Percentiles rank a stretch among this genome's conserved stretches.
These are phyloP conservation scores for Sonneratia alba DNA, from an alignment of 345 rosid genomes.

Conservation along the genomic window DNA sequence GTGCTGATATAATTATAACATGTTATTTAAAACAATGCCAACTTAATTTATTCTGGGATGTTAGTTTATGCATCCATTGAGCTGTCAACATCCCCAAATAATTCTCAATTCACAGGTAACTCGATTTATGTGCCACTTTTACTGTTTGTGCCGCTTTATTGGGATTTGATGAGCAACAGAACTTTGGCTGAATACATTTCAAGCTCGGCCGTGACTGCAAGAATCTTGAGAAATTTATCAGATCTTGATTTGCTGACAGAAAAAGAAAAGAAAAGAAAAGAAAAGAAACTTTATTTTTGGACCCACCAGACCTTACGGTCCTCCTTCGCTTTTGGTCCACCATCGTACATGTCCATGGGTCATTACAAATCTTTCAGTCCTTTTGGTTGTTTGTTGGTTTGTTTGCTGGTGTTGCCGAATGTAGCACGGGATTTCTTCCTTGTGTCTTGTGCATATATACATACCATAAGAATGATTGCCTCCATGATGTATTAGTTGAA, in stretches of 20 bases:
- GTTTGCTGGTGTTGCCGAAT: neutral
- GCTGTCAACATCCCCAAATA: too few relatives aligned
- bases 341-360: neutral
- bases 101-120: too few relatives aligned
- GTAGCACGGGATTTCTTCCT: neutral
- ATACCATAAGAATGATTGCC: too few relatives aligned
- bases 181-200: neutral
- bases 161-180: neutral
- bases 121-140: too few relatives aligned
- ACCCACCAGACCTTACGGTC: neutral
- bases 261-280: neutral
- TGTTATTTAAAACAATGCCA: too few relatives aligned
- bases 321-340: neutral
- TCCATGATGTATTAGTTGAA: too few relatives aligned
- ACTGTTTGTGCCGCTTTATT: too few relatives aligned
- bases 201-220: neutral
- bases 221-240: neutral
- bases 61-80: too few relatives aligned
- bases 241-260: neutral
- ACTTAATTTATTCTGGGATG: too few relatives aligned
- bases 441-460: neutral
- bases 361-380: neutral
- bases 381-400: neutral
- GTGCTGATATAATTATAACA: too few relatives aligned
- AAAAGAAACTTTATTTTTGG: neutral